Evolutionary conservation across 306 rosid genomes (phyloP).

Genomic region (Dicorynia guianensis): DNA sequence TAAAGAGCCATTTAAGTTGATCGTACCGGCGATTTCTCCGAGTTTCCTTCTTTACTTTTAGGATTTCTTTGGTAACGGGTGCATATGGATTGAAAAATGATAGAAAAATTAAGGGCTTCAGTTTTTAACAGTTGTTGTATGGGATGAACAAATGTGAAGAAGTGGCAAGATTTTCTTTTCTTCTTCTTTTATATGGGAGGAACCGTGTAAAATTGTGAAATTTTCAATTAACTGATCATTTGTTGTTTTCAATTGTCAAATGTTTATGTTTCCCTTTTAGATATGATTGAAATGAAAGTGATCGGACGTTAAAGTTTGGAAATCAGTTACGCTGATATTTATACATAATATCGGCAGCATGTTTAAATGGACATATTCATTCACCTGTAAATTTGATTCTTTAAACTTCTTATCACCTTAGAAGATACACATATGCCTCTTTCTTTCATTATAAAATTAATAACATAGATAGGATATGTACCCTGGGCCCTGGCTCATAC

Average conservation of each 20-base stretch:
- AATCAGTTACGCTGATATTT: neutral
- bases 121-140: neutral
- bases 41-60: slow-evolving; percentile 16
- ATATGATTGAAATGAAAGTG: neutral
- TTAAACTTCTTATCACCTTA: neutral
- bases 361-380: neutral
- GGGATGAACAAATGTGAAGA: neutral
- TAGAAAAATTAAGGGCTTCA: neutral
- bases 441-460: neutral
- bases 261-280: slow-evolving; percentile 1
- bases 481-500: neutral
- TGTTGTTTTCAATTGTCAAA: slow-evolving; percentile 7
- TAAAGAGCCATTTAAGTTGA: neutral
- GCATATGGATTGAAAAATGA: slow-evolving; percentile 12
- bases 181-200: too few species aligned
- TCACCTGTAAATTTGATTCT: slow-evolving; percentile 4
- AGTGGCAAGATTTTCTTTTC: slow-evolving; percentile 12
- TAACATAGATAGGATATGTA: neutral
- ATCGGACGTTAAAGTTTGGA: neutral
- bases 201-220: too few species aligned
- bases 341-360: too few species aligned
- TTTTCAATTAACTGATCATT: neutral
- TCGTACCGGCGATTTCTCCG: slow-evolving; percentile 20
- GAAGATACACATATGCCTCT: neutral
- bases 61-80: slow-evolving; percentile 20